Base-by-base conservation (phyloP, 352 stramenopile genomes). In the Pythium angustatum region DNA sequence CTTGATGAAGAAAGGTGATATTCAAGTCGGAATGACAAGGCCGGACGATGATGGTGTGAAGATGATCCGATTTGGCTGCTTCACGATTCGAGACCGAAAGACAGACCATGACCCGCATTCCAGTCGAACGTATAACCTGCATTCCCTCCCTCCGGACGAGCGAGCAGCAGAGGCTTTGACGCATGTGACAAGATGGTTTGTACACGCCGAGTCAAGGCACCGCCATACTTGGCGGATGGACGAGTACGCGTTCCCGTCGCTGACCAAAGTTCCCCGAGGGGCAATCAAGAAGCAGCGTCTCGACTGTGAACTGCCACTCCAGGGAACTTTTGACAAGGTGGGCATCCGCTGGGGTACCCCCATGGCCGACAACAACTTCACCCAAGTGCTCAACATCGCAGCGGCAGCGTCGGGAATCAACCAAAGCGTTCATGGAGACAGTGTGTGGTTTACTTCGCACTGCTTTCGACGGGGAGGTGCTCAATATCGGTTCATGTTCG, bases 401-500 rank as follows among this genome's bases (percentile, higher is more conserved):
- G 11, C 50, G 12, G 9, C 31, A 31, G 30, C 50, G 14, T 33
- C 21, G 15, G 50, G 28, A 5, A 60, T 60, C 26, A 50, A 50
- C 21, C 14, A 17, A 0, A 50, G 21, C 24, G 38, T 60, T 2
- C 38, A 19, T 43, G 49, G 19, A 41, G 7, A 53, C 15, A 15
- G 26, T 5, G 31, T 41, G 5, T 60, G 52, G 17, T 60, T 60
- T 22, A 60, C 52, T 5, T 60, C 52, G 11, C 52, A 50, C 15
- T 58, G 22, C 45, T 49, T 53, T 47, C 58, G 36, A 27, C 26
- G 50, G 31, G 51, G 61, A 3, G 52, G 41, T 2, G 58, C 63
- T 5, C 62, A 71, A 19, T 68, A 71, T 22, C 30, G 52, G 0
- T 75, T 71, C 24, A 71, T 75, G 49, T 71, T 71, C 56, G 68